Evolutionary conservation across 495 filamentous ascomycete genomes (phyloP), one percentile per base, ranked within the genome.

Genomic region (Diplogelasinospora grovesii): DNA sequence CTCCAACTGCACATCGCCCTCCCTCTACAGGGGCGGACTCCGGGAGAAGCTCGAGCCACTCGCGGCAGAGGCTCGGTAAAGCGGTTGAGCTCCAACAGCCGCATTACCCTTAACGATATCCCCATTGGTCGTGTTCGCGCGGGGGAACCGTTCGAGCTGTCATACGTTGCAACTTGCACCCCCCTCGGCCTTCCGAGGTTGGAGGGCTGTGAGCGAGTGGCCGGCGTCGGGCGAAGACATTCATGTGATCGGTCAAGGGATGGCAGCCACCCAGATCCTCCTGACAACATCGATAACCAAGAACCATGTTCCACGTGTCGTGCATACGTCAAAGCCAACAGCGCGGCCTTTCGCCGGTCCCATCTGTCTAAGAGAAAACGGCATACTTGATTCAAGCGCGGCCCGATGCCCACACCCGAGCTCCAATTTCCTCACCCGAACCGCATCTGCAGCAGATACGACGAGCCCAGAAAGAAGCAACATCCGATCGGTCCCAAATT

Each of bases 101-200:
- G 6, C 36, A 19, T 20, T 23, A 10, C 22, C 43, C 15, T 35
- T 22, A 11, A 22, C 13, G 9, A 14, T 23, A 8, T 21, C 35
- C 39, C 44, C 22, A 56, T 52, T 52, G 49, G 52, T 36, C 34
- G 14, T 13, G 19, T 22, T 26, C 8, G 21, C 46, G 39, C 39
- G 49, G 49, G 42, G 42, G 52, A 32, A 13, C 11, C 22, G 11
- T 36, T 11, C 18, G 15, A 30, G 19, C 30, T 10, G 21, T 13
- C 43, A n/a, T n/a, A n/a, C n/a, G n/a, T n/a, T n/a, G n/a, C n/a
- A n/a, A n/a, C n/a, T n/a, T n/a, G n/a, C n/a, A n/a, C n/a, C n/a
- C n/a, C n/a, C n/a, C n/a, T n/a, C n/a, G n/a, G n/a, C n/a, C n/a
- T n/a, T n/a, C n/a, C n/a, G n/a, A n/a, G n/a, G n/a, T n/a, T n/a